These are phyloP conservation scores for Dipteronia sinensis DNA, from an alignment of 345 rosid genomes.

Conservation along the genomic window DNA sequence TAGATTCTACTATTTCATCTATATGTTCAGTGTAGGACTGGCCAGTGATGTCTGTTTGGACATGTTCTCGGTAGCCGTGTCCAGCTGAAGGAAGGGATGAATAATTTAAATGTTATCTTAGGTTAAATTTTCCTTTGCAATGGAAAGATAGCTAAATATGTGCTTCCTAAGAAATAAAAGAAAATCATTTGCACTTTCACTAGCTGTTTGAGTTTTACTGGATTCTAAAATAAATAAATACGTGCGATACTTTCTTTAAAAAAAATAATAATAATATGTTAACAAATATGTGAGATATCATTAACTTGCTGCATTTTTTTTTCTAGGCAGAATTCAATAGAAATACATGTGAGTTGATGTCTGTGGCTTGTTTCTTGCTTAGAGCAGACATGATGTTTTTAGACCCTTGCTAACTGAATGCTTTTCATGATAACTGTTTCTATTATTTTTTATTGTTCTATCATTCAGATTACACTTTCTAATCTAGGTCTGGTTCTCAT, in stretches of 20 bases:
- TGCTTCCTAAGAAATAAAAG: neutral
- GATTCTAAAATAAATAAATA: neutral
- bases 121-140: neutral
- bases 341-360: neutral
- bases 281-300: neutral
- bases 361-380: neutral
- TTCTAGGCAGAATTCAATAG: neutral
- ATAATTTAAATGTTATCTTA: neutral
- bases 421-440: neutral
- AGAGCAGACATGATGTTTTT: neutral
- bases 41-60: neutral
- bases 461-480: neutral
- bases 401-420: neutral
- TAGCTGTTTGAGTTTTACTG: neutral
- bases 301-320: neutral
- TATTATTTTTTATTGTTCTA: neutral
- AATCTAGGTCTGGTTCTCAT: neutral
- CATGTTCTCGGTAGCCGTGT: neutral
- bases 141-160: neutral
- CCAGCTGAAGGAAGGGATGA: slow-evolving; percentile 7
- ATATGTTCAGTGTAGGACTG: too few relatives aligned
- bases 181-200: neutral
- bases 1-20: neutral
- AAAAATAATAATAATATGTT: neutral
- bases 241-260: neutral